These are phyloP conservation scores for Calcarisporium arbuscula DNA, from an alignment of 2,329 filamentous ascomycete species.

Conservation along the genomic window DNA sequence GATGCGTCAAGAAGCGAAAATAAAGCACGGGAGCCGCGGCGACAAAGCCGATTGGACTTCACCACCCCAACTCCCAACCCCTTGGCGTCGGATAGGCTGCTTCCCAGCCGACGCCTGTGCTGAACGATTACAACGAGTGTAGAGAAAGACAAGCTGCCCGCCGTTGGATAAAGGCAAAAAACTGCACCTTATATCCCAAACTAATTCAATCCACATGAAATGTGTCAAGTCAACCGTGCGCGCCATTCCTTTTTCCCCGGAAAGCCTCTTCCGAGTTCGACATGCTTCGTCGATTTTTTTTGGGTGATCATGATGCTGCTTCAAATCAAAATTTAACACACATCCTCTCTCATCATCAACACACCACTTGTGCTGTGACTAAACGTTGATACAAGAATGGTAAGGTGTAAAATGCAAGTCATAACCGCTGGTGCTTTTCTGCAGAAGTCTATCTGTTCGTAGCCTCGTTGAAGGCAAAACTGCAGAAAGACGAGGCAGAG, in stretches of 20 bases:
- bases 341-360: slow-evolving; percentile 18
- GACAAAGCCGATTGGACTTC: no score
- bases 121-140: slow-evolving; percentile 47
- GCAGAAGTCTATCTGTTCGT: slow-evolving; percentile 25
- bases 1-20: no score
- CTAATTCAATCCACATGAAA: slow-evolving; percentile 9
- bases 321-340: slow-evolving; percentile 8
- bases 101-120: slow-evolving; percentile 30
- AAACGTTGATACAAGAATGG: slow-evolving; percentile 41
- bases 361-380: no score
- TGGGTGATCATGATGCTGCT: slow-evolving; percentile 24
- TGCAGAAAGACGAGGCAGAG: no score
- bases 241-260: slow-evolving; percentile 15
- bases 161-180: no score
- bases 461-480: no score
- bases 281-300: slow-evolving; percentile 16
- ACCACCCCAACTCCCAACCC: slow-evolving; percentile 2
- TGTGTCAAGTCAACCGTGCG: slow-evolving; percentile 17
- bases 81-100: slow-evolving; percentile 20
- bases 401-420: slow-evolving; percentile 32
- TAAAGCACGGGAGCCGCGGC: no score
- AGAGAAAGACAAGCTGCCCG: slow-evolving; percentile 35
- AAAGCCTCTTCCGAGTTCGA: slow-evolving; percentile 10
- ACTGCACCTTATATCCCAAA: no score
- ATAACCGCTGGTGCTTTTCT: slow-evolving; percentile 30